Conservation (phyloP, 1,284 basidiomycete species). For the Lentinula novae-zelandiae region DNA sequence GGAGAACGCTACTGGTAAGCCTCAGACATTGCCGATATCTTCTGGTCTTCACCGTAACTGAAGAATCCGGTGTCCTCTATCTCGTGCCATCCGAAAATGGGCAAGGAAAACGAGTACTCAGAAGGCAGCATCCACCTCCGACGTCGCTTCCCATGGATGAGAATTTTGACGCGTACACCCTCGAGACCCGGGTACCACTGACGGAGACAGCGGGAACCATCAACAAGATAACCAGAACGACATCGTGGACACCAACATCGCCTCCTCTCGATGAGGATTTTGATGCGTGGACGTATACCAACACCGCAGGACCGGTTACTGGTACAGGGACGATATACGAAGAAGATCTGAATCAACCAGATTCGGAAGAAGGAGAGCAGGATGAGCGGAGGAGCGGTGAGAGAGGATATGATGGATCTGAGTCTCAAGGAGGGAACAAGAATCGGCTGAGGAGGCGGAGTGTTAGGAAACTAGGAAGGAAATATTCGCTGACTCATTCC, state of each 20-base stretch:
- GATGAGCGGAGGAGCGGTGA: constrained; percentile 15
- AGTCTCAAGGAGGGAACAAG: neutral
- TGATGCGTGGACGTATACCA: constrained; percentile 19
- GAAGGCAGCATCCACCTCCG: constrained; percentile 29
- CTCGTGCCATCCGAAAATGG: constrained; percentile 26
- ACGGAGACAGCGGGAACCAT: neutral
- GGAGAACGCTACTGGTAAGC: constrained; percentile 1
- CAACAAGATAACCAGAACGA: neutral
- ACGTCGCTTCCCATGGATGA: constrained; percentile 36
- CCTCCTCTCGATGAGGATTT: constrained; percentile 17
- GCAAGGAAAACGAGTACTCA: constrained; percentile 10
- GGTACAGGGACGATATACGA: neutral
- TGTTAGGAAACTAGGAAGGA: neutral
- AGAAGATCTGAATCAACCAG: neutral
- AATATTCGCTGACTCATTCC: neutral
- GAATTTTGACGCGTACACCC: constrained; percentile 38
- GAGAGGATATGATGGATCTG: constrained; percentile 15
- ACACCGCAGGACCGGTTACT: constrained; percentile 2
- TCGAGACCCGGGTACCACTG: constrained; percentile 14
- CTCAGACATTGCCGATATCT: neutral
- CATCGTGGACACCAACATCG: constrained; percentile 17
- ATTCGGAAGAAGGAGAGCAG: neutral
- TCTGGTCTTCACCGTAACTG: neutral
- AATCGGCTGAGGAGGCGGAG: neutral
- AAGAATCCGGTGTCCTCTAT: constrained; percentile 28